phyloP scores from a whole-genome alignment of 805 yeast genomes.

The Scheffersomyces amazonensis region DNA sequence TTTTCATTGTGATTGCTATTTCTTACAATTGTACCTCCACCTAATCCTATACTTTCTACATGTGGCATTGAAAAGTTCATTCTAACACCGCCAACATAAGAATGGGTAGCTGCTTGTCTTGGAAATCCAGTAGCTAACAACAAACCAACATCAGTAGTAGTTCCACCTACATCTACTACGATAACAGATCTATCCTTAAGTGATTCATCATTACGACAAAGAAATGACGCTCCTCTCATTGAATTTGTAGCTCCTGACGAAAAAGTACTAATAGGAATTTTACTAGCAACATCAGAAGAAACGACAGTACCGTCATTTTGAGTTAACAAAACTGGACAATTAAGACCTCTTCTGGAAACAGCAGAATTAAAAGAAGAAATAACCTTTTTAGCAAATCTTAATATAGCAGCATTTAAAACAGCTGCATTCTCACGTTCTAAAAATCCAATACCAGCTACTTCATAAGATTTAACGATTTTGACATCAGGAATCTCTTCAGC shows the following conservation, averaged over 20 bases:
- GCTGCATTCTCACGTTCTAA: constrained; percentile 48
- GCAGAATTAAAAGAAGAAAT: constrained; percentile 38
- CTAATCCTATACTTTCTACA: constrained; percentile 47
- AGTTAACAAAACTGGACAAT: constrained; percentile 38
- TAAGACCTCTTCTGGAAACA: constrained; percentile 28
- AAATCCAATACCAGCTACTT: constrained; percentile 42
- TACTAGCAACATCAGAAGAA: constrained; percentile 35
- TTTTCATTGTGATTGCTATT: constrained; percentile 11
- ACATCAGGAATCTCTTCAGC: constrained; percentile 15
- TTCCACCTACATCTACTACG: constrained; percentile 50
- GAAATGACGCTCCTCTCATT: constrained; percentile 46
- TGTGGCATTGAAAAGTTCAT: constrained; percentile 52
- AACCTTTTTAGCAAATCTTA: constrained; percentile 39
- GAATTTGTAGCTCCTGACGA: constrained; percentile 50
- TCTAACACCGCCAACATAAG: constrained; percentile 45
- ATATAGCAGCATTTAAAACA: constrained; percentile 44
- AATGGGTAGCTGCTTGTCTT: constrained; percentile 41
- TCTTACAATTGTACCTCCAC: constrained; percentile 48
- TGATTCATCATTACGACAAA: constrained; percentile 18
- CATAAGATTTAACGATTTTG: constrained; percentile 35
- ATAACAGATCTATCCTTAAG: constrained; percentile 6
- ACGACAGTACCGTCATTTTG: constrained; percentile 51
- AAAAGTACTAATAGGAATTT: constrained; percentile 43
- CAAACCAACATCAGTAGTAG: constrained; percentile 49
- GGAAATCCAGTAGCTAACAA: constrained; percentile 46